Base-by-base conservation (phyloP, 2,329 filamentous ascomycete genomes). In the Aspergillus sp. region DNA sequence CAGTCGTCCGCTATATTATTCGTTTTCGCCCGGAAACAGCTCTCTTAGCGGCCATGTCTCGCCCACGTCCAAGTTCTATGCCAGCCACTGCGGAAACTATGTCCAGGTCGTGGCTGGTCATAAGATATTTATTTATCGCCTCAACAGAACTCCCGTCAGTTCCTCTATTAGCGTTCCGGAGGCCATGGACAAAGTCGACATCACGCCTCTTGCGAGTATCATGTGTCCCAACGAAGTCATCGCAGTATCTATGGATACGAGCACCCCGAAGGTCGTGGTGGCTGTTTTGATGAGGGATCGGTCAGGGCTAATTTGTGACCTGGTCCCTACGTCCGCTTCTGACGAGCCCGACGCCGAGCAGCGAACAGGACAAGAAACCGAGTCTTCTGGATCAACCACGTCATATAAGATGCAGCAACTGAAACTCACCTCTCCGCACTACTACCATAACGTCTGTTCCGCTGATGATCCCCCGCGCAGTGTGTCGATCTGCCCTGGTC, bases 401-500 rank as follows among this genome's bases (percentile, higher is more conserved):
- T 9, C 16, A 4, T 3, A 7, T 44, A 73, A 56, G 4, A 67
- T 63, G 33, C 59, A 63, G 5, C 60, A 67, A 9, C 61, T 64
- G 19, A 67, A 62, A 8, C 48, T 68, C 58, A 33, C 64, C 48
- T 52, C 76, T 47, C 60, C 77, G 51, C 58, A 66, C 66, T 74
- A 71, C 60, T 80, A 77, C 61, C 73, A 76, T 38, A 75, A 81
- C 54, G 62, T 88, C 38, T 86, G 84, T 61, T 82, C 79, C 2
- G 69, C 79, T 35, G 80, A 86, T 49, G 83, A 87, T 56, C 81
- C 81, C 14, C 85, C 85, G 11, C 78, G 81, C n/a, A 85, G 82
- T 36, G 79, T 87, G 9, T 81, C 84, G 0, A 80, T 88, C 32
- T 86, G 82, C 58, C 84, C 84, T n/a, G 81, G 84, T 52, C 77